These are phyloP conservation scores for Salix exigua DNA, from an alignment of 345 rosid genomes.

Conservation along the genomic window DNA sequence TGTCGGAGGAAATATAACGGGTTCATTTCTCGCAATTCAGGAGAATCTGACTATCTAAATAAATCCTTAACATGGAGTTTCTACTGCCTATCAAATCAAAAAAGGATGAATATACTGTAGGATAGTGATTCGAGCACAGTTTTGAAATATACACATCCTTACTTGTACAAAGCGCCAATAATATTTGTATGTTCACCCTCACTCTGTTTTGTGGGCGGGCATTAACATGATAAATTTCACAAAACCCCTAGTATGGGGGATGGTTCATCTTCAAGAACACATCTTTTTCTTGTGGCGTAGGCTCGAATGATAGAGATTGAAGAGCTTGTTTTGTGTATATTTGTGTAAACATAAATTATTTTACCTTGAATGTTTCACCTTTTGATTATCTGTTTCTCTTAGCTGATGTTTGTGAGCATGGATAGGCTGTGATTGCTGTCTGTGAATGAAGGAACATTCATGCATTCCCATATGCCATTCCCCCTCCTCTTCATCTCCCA, in stretches of 20 bases:
- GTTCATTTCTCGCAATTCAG: conserved; percentile 74
- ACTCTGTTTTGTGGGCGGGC: background rate
- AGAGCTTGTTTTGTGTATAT: background rate
- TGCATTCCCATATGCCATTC: background rate
- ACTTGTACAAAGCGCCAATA: background rate
- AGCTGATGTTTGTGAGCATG: background rate
- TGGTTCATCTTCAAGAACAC: background rate
- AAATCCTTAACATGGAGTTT: background rate
- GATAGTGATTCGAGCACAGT: background rate
- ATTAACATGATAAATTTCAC: background rate
- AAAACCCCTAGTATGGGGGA: background rate
- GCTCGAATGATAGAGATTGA: background rate
- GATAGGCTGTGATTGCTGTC: background rate
- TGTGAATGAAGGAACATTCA: background rate
- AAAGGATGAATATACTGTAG: background rate
- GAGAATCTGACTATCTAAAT: conserved; percentile 82
- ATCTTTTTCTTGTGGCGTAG: background rate
- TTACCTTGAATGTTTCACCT: background rate
- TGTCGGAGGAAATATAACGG: conserved; percentile 73
- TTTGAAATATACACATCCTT: background rate
- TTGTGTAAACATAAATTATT: background rate
- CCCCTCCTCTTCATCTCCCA: no score
- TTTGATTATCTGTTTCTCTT: background rate
- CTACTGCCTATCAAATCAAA: background rate
- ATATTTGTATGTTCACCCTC: background rate